A percentile compares a stretch with the other conserved stretches of the same genome.
These are phyloP conservation scores for Lolium multiflorum DNA, from an alignment of 176 grass and related monocot genomes.

Conservation along the genomic window DNA sequence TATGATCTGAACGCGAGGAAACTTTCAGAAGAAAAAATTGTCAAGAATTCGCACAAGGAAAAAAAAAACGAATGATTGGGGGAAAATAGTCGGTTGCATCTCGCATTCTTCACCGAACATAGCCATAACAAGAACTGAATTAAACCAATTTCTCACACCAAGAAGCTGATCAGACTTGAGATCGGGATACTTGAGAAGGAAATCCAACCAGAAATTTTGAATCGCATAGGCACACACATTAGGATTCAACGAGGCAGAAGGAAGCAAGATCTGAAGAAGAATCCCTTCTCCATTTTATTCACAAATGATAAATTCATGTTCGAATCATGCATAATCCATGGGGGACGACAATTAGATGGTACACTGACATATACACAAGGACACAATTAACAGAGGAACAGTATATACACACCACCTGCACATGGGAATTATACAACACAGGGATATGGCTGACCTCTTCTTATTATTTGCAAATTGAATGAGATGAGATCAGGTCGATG, in stretches of 20 bases:
- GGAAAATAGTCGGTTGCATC: neutral
- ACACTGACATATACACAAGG: slow-evolving; percentile 36
- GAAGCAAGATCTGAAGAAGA: slow-evolving; percentile 32
- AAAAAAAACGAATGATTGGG: too few relatives aligned
- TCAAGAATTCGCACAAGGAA: too few relatives aligned
- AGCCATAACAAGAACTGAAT: neutral
- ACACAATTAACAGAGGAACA: slow-evolving; percentile 31
- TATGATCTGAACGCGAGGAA: too few relatives aligned
- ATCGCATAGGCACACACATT: neutral
- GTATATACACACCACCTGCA: slow-evolving; percentile 33
- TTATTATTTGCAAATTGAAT: slow-evolving; percentile 27
- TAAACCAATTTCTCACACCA: neutral
- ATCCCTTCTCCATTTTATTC: slow-evolving; percentile 51
- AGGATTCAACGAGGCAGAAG: neutral
- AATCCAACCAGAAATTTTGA: neutral
- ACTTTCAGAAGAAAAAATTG: too few relatives aligned
- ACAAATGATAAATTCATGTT: slow-evolving; percentile 39
- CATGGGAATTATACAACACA: neutral
- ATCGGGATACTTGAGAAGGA: neutral
- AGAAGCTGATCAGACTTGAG: neutral
- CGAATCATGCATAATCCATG: slow-evolving; percentile 46
- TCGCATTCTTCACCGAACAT: slow-evolving; percentile 17
- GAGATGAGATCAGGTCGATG: slow-evolving; percentile 30
- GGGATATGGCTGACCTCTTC: slow-evolving; percentile 26
- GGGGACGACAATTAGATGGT: slow-evolving; percentile 42